Base-by-base conservation (phyloP, 192 early-diverging fungal species). In the Mortierella hygrophila region DNA sequence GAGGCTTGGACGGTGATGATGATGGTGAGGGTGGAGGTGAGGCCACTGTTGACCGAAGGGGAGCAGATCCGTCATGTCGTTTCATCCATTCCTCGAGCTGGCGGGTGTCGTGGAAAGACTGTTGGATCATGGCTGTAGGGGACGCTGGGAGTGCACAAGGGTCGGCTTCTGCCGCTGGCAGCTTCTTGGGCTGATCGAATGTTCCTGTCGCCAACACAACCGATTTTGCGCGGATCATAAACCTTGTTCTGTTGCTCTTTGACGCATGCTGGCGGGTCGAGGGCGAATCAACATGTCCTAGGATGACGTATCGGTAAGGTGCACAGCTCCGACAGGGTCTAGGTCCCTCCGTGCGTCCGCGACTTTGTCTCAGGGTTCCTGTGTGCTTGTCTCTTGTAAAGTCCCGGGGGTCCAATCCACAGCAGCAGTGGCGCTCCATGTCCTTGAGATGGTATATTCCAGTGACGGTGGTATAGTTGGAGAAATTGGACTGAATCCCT, bases 101-200 rank as follows among this genome's bases (percentile, higher is more conserved):
- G n/a, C 79, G 74, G 60, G 78, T 80, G 68, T 86, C 84, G 60
- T 86, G 76, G 52, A 86, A 86, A 23, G 84, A 81, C 41, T 86
- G 75, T 35, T 86, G 78, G 40, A 86, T 86, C 71, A 70, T 78
- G 29, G 70, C 57, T 21, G 71, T 23, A 18, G 84, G 70, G 18
- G 21, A 32, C 4, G 29, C 38, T 29, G 75, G 78, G 1, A 79
- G 84, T 54, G 41, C 37, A 71, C 84, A 86, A 2, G 79, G 84
- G 54, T 86, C 71, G 5, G 32, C 23, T 21, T 72, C 75, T 38
- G 81, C 79, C 20, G 84, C 84, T 10, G 69, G 47, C 32, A 86
- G 60, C n/a, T 81, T 86, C 68, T 86, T 86, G 69, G 84, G 84
- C 49, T 86, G 74, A 68, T 86, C 84, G 68, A 86, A 86, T 11